Base-by-base conservation (phyloP, 2,329 filamentous ascomycete genomes). In the Bipolaris sorokiniana region DNA sequence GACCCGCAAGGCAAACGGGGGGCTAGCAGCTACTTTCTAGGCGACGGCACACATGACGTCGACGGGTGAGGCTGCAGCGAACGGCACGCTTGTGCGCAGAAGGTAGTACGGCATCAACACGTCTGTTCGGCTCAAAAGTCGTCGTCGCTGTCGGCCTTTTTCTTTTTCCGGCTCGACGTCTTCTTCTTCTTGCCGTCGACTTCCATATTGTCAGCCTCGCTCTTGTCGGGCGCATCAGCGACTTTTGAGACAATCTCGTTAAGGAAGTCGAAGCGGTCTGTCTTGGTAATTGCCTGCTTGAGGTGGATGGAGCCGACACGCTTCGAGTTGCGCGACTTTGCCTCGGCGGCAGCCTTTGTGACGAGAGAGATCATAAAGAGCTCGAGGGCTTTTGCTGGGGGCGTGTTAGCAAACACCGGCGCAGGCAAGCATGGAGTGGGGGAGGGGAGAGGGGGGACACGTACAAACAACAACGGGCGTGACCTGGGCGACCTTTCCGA, bases 341-440 rank as follows among this genome's bases (percentile, higher is more conserved):
- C 94, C 66, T 97, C 88, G 50, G 90, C 86, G 46, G 95, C 92
- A 55, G 93, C 92, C 74, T 93, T 94, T 26, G 88, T 88, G 60
- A 98, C 94, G 54, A 99, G 84, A 40, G 91, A 89, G 62, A 98
- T 92, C 95, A 99, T 99, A 76, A 99, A 99, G 7, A 99, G 84
- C 79, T 99, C 95, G 6, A 99, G 84, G 15, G 95, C 95, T 81
- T 97, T 97, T 66, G 91, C 91, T 88, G 65, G 59, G 38, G 15
- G 11, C 3, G 26, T 20, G 59, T 69, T 11, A 68, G 59, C 7
- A 36, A 34, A 7, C 7, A 15, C 7, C 11, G 28, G 11, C 13
- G n/a, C 7, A 18, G 15, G 18, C 1, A 11, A 10, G 22, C 15
- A 38, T 11, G 33, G 28, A 3, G 26, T 28, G 26, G 28, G 10